Percentiles rank a stretch among this genome's conserved stretches.
Conservation (phyloP, 2,329 filamentous ascomycete genomes). For the Aciculosporium take region DNA sequence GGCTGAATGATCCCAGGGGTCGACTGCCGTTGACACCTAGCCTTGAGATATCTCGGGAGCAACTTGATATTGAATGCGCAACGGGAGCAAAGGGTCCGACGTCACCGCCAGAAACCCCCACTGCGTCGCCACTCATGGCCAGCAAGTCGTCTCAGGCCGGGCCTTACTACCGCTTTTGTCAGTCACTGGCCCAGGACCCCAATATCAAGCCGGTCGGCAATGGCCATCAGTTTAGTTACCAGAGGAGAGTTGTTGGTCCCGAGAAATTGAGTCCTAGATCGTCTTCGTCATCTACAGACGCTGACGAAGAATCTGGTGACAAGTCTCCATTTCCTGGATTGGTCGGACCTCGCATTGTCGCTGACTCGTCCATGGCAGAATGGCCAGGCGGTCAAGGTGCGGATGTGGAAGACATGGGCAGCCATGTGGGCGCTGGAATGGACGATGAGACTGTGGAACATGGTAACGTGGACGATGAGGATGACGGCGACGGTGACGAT, state of each 20-base stretch:
- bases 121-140: constrained; percentile 21
- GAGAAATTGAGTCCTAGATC: constrained; percentile 24
- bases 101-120: constrained; percentile 35
- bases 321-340: constrained; percentile 2
- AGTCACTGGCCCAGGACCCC: constrained; percentile 20
- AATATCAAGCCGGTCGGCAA: constrained; percentile 28
- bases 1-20: constrained; percentile 12
- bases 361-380: background rate
- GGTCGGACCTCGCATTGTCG: background rate
- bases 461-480: background rate
- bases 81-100: constrained; percentile 21
- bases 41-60: constrained; percentile 21
- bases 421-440: background rate
- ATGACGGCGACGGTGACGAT: background rate
- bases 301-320: constrained; percentile 10
- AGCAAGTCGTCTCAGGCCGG: constrained; percentile 20
- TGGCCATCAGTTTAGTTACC: constrained; percentile 29
- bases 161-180: constrained; percentile 18
- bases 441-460: background rate
- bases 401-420: background rate
- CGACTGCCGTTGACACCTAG: constrained; percentile 27
- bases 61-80: constrained; percentile 11
- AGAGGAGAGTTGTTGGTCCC: constrained; percentile 16
- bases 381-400: background rate
- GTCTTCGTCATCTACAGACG: constrained; percentile 18